Evolutionary conservation across 192 early-diverging fungal genomes (phyloP).

Genomic region (Umbelopsis ramanniana): DNA sequence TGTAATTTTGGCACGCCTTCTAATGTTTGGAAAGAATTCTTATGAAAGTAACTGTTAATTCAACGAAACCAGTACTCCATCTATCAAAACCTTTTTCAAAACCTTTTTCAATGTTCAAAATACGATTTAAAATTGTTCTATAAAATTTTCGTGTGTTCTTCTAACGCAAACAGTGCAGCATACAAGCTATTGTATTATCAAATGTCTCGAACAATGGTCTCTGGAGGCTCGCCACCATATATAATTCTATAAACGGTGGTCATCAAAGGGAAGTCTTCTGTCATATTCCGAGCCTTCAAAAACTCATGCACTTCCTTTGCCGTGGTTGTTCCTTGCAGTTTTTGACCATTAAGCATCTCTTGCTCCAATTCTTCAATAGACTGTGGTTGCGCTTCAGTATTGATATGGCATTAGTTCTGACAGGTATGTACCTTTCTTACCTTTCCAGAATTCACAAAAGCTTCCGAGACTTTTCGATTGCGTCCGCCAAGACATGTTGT

Average conservation of each 20-base stretch:
- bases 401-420: too few relatives aligned
- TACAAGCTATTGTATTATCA: slow-evolving; percentile 14
- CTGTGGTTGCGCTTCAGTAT: background rate
- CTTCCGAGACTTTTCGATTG: slow-evolving; percentile 89
- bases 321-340: slow-evolving; percentile 94
- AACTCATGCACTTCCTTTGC: slow-evolving; percentile 86
- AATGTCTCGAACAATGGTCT: slow-evolving; percentile 65
- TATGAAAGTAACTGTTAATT: too few relatives aligned
- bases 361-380: slow-evolving; percentile 88
- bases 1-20: too few relatives aligned
- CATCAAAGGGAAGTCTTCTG: slow-evolving; percentile 84
- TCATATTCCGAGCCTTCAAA: slow-evolving; percentile 59
- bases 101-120: too few relatives aligned
- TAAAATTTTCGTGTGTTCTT: too few relatives aligned
- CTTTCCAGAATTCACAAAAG: slow-evolving; percentile 82
- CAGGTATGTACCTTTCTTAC: background rate
- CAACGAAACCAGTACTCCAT: too few relatives aligned
- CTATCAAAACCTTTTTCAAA: too few relatives aligned
- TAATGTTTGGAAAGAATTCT: too few relatives aligned
- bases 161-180: background rate
- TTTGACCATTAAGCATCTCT: slow-evolving; percentile 95
- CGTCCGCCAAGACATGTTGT: slow-evolving; percentile 94
- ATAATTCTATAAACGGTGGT: slow-evolving; percentile 88
- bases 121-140: too few relatives aligned
- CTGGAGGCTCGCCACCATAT: slow-evolving; percentile 73